Evolutionary conservation across 257 asterid genomes (phyloP), one percentile per base, ranked within the genome.

Genomic region (Ligustrum vulgare): DNA sequence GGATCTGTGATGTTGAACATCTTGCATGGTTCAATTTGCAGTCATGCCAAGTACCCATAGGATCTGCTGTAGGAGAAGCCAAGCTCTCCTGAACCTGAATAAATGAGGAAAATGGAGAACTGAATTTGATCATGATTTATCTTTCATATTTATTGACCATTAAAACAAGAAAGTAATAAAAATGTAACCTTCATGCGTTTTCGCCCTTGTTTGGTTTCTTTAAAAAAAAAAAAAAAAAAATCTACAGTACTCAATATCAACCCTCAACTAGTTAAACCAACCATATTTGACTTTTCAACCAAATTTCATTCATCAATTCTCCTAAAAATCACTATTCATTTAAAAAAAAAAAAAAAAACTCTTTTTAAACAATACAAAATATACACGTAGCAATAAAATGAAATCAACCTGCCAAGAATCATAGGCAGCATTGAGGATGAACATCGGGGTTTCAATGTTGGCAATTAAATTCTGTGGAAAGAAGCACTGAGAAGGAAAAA

Each of bases 351-450:
- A n/a, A n/a, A n/a, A n/a, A n/a, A n/a, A n/a, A n/a, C n/a, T n/a
- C n/a, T n/a, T n/a, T n/a, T n/a, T n/a, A n/a, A n/a, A n/a, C n/a
- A n/a, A n/a, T n/a, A n/a, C n/a, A n/a, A n/a, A n/a, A n/a, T n/a
- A n/a, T 0, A 49, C 20, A 4, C 8, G 69, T 39, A 62, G 18
- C 9, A 70, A 67, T 16, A 6, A n/a, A 65, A 22, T 1, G 62
- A 66, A 33, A n/a, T n/a, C n/a, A n/a, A n/a, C 99, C 97, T 95
- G 99, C 99, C 98, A 93, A 22, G 98, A 80, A 80, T 95, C 99
- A 66, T 93, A 95, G 77, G 98, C 99, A 1, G 99, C 89, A 66
- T 95, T 93, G 45, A 95, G 96, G 79, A 94, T 77, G 71, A 94
- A 94, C 68, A 94, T 75, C 8, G 99, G 99, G 71, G 98, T 94